These are phyloP conservation scores for Tillandsia fasciculata DNA, from an alignment of 176 grass and related monocot genomes.

Conservation along the genomic window DNA sequence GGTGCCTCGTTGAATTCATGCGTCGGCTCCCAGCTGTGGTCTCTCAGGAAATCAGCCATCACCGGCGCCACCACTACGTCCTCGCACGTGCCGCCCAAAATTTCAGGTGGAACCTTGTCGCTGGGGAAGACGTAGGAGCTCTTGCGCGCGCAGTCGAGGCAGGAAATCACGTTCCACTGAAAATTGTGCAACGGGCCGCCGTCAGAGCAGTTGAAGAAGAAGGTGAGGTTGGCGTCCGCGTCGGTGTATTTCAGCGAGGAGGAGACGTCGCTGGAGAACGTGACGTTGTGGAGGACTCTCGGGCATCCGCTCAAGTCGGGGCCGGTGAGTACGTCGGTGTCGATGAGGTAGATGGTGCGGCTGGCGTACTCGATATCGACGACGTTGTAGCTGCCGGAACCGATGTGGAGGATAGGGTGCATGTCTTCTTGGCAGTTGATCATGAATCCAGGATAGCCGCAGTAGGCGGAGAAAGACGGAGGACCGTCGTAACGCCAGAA, in stretches of 20 bases:
- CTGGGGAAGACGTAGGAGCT: background rate
- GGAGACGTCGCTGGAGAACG: too few species aligned
- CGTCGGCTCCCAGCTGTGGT: background rate
- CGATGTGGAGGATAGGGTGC: background rate
- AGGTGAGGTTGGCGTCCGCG: background rate
- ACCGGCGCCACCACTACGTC: background rate
- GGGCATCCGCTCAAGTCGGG: background rate
- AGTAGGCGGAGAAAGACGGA: background rate
- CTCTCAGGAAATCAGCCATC: background rate
- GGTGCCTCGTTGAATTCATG: background rate
- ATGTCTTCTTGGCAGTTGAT: background rate
- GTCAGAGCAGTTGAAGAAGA: background rate
- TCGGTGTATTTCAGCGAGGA: background rate
- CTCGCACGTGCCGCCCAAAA: background rate
- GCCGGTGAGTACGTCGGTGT: background rate
- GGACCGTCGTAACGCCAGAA: background rate
- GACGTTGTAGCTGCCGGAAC: background rate
- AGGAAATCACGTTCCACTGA: background rate
- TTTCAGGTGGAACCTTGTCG: too few species aligned
- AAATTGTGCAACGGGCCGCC: too few species aligned
- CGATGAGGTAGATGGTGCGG: background rate
- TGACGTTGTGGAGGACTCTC: background rate
- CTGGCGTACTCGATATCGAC: background rate
- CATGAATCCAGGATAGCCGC: background rate
- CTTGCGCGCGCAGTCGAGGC: fast-evolving